A percentile compares a stretch with the other conserved stretches of the same genome.
Evolutionary conservation across 805 yeast species (phyloP).

Genomic region (Pichia nakasei): DNA sequence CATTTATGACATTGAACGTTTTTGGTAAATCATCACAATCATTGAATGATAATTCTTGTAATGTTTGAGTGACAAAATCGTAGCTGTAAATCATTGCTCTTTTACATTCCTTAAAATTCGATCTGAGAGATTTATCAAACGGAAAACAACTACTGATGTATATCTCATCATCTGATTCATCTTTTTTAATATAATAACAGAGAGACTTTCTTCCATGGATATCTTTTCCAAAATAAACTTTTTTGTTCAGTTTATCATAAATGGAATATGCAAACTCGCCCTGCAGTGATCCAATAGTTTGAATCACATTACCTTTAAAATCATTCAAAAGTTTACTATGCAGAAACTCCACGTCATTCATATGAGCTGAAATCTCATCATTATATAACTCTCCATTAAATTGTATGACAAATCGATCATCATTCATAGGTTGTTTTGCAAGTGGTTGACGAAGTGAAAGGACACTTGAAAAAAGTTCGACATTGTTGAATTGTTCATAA

Average conservation of each 20-base stretch:
- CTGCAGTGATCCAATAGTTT: conserved; percentile 36
- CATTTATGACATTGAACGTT: background rate
- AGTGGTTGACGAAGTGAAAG: conserved; percentile 75
- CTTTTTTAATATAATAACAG: conserved; percentile 29
- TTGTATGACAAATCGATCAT: conserved; percentile 42
- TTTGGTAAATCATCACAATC: background rate
- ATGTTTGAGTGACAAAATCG: conserved; percentile 19
- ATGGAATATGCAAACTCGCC: conserved; percentile 81
- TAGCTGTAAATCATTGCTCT: conserved; percentile 42
- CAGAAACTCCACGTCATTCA: conserved; percentile 60
- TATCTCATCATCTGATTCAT: conserved; percentile 31
- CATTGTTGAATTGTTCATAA: conserved; percentile 16
- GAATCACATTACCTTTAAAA: conserved; percentile 28
- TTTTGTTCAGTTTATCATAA: conserved; percentile 31
- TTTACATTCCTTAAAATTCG: conserved; percentile 43
- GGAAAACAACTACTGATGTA: conserved; percentile 42
- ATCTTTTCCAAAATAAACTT: conserved; percentile 77
- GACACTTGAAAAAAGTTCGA: conserved; percentile 57
- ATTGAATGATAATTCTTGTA: conserved; percentile 9
- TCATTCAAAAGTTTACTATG: conserved; percentile 25
- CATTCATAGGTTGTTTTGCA: conserved; percentile 58
- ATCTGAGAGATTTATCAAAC: conserved; percentile 16
- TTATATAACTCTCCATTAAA: conserved; percentile 91
- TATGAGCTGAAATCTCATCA: conserved; percentile 31
- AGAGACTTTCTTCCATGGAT: conserved; percentile 73